phyloP scores from a whole-genome alignment of 2,329 filamentous ascomycete species.

The Nigrospora osmanthi region DNA sequence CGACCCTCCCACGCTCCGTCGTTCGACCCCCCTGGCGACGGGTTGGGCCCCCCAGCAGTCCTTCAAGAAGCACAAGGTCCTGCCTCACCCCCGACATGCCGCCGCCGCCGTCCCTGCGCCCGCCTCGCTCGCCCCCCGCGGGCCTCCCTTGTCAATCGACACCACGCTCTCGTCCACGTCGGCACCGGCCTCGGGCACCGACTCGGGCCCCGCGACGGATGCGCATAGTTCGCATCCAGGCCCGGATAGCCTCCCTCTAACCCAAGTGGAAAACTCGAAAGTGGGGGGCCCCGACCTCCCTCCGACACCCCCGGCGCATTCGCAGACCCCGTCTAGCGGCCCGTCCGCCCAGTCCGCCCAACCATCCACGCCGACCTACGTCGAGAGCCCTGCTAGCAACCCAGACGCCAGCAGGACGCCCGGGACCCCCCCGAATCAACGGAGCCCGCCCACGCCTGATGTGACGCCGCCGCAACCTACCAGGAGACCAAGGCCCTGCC shows the following conservation, averaged over 20 bases:
- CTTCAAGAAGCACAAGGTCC: slow-evolving; percentile 29
- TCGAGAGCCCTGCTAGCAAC: slow-evolving; percentile 28
- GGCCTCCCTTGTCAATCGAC: slow-evolving; percentile 1
- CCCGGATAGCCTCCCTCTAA: no score
- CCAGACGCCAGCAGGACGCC: slow-evolving; percentile 28
- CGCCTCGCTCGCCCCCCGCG: neutral
- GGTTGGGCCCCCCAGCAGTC: slow-evolving; percentile 15
- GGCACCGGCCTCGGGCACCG: neutral
- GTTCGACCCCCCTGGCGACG: slow-evolving; percentile 13
- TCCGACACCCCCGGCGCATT: slow-evolving; percentile 56
- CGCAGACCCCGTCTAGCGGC: slow-evolving; percentile 46
- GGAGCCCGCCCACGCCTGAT: slow-evolving; percentile 67
- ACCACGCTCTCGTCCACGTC: neutral
- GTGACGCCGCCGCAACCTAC: slow-evolving; percentile 58
- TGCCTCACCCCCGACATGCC: slow-evolving; percentile 25
- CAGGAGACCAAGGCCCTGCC: slow-evolving; percentile 33
- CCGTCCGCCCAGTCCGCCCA: slow-evolving; percentile 36
- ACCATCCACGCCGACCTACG: slow-evolving; percentile 31
- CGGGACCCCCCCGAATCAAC: slow-evolving; percentile 56
- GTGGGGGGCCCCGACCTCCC: slow-evolving; percentile 41
- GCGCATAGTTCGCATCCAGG: neutral
- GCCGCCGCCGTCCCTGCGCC: slow-evolving; percentile 5
- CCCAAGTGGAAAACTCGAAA: slow-evolving; percentile 3
- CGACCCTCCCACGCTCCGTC: slow-evolving; percentile 12
- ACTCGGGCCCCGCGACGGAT: neutral